Evolutionary conservation across 2,329 filamentous ascomycete genomes (phyloP).

Genomic region (Cryphonectria japonica): DNA sequence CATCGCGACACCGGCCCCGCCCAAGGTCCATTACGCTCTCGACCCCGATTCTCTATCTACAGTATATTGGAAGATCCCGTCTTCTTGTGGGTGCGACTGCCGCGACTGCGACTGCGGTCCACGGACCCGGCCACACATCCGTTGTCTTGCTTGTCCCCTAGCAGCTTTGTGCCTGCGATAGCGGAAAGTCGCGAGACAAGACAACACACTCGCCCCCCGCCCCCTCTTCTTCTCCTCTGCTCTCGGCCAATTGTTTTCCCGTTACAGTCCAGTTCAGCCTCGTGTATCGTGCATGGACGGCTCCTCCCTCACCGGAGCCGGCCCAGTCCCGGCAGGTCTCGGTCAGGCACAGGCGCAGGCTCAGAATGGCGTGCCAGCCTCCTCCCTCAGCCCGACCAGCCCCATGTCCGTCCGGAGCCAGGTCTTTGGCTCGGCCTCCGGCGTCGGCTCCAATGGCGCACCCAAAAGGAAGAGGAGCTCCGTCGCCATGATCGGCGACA

Average conservation of each 20-base stretch:
- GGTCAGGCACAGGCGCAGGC: constrained; percentile 18
- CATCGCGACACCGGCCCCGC: constrained; percentile 30
- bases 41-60: neutral
- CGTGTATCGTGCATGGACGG: constrained; percentile 40
- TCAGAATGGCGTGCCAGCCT: constrained; percentile 23
- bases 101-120: neutral
- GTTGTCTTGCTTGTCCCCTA: constrained; percentile 9
- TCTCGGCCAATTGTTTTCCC: constrained; percentile 14
- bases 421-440: constrained; percentile 31
- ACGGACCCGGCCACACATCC: neutral
- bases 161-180: constrained; percentile 10
- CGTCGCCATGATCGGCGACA: constrained; percentile 53
- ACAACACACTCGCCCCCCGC: constrained; percentile 12
- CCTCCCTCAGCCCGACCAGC: constrained; percentile 55
- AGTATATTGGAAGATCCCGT: constrained; percentile 1
- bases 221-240: neutral
- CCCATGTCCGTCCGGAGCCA: constrained; percentile 54
- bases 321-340: constrained; percentile 33
- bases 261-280: constrained; percentile 12
- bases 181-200: constrained; percentile 6
- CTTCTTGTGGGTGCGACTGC: neutral
- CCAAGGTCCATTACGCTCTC: constrained; percentile 18
- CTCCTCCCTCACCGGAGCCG: constrained; percentile 40
- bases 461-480: constrained; percentile 65
- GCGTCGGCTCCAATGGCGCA: constrained; percentile 46